Base-by-base conservation (phyloP, 768 basidiomycete species). In the Collybiopsis luxurians region DNA sequence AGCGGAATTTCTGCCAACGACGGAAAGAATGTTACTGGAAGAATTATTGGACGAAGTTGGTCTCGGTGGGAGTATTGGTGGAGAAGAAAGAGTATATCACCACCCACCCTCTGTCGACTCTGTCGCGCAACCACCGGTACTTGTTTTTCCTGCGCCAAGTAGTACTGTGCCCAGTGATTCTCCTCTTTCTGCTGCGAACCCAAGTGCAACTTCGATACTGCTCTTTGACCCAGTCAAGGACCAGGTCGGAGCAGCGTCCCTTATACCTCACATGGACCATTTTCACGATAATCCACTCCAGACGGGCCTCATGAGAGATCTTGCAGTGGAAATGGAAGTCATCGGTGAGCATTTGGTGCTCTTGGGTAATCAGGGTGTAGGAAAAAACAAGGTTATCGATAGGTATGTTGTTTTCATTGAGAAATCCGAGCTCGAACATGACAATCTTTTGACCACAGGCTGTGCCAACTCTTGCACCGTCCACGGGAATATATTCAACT, bases 201-300 rank as follows among this genome's bases (percentile, higher is more conserved):
- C 50, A 15, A 43, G 60, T 1, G 49, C 73, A 5, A 77, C 76
- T 1, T 57, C 55, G 2, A 78, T 88, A 27, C 80, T 81, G 2
- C 63, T 73, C 4, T 87, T 87, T 64, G 72, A 83, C 45, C 56
- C 73, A 17, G 58, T 69, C 2, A 69, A 79, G 58, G 85, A 88
- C 61, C 71, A 73, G 3, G 79, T 79, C 36, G 85, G 86, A 13
- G 76, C 72, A 11, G 75, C 76, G 1, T 83, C 83, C 2, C 79
- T 82, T 67, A 76, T 88, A 1, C 86, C 86, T 15, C 76, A 85
- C 60, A 86, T 86, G 84, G 83, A 84, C 54, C 79, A 85, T 60
- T 88, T 86, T 67, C 86, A 86, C 61, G 82, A 88, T 59, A 88
- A 88, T 60, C 84, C 83, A 58, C 63, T 86, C 54, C 86, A 88